phyloP scores from a whole-genome alignment of 2,329 filamentous ascomycete genomes.

The Fonsecaea erecta region DNA sequence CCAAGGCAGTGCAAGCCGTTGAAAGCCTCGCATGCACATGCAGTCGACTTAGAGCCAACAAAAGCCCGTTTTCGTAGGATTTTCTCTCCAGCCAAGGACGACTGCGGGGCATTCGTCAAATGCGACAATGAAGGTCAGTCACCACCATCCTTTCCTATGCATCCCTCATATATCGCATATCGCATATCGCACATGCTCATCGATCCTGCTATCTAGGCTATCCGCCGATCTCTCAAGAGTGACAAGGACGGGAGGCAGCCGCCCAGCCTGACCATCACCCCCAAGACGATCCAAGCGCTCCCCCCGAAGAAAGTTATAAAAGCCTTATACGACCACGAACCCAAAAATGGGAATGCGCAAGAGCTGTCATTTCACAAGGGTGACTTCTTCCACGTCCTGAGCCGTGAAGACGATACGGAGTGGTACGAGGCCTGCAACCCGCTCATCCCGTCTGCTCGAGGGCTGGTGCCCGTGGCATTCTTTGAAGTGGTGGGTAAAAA shows the following conservation, averaged over 20 bases:
- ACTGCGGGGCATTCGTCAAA: conserved; percentile 31
- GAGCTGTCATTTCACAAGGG: conserved; percentile 91
- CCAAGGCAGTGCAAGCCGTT: conserved; percentile 22
- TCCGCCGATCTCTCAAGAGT: conserved; percentile 87
- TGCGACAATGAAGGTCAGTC: conserved; percentile 37
- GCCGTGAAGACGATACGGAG: conserved; percentile 87
- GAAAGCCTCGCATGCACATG: conserved; percentile 29
- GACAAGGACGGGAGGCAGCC: conserved; percentile 69
- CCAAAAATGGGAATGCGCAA: conserved; percentile 67
- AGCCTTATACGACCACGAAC: conserved; percentile 90
- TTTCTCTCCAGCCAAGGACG: conserved; percentile 12
- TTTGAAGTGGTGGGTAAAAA: conserved; percentile 93
- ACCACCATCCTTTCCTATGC: conserved; percentile 5
- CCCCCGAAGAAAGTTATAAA: conserved; percentile 98
- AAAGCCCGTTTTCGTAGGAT: conserved; percentile 16
- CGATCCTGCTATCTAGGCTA: conserved; percentile 59
- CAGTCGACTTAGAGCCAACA: conserved; percentile 28
- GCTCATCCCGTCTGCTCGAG: conserved; percentile 79
- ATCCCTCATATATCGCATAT: neutral
- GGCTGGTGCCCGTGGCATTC: conserved; percentile 89
- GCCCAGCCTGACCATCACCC: conserved; percentile 74
- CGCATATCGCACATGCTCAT: conserved; percentile 10
- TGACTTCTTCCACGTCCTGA: conserved; percentile 98
- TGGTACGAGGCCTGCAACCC: conserved; percentile 99
- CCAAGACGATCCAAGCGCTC: conserved; percentile 85